phyloP scores from a whole-genome alignment of 1,139 yeast species.

The Candida sp. region DNA sequence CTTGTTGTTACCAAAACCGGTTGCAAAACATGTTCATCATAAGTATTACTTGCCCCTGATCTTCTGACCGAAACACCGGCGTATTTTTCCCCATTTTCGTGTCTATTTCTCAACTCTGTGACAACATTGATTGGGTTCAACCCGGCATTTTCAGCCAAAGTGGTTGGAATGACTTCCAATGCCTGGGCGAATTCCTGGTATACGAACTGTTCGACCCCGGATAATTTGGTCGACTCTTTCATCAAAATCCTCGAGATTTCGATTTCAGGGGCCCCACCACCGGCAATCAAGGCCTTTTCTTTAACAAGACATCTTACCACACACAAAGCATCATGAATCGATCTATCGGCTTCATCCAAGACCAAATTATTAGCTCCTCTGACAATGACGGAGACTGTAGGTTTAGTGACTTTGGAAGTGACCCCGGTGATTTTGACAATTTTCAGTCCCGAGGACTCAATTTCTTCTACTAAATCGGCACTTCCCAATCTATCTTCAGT shows the following conservation, averaged over 20 bases:
- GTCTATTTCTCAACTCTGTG: slow-evolving; percentile 90
- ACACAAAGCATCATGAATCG: slow-evolving; percentile 95
- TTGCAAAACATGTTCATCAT: slow-evolving; percentile 91
- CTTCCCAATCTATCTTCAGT: slow-evolving; percentile 92
- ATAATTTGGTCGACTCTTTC: slow-evolving; percentile 72
- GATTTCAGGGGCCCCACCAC: slow-evolving; percentile 99
- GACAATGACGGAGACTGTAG: slow-evolving; percentile 86
- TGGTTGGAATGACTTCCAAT: slow-evolving; percentile 92
- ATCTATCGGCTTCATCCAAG: slow-evolving; percentile 94
- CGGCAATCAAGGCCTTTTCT: slow-evolving; percentile 92
- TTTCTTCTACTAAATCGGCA: slow-evolving; percentile 92
- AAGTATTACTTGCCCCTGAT: slow-evolving; percentile 89
- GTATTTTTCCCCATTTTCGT: slow-evolving; percentile 84
- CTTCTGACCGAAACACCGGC: slow-evolving; percentile 98
- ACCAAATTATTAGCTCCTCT: slow-evolving; percentile 93
- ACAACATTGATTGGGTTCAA: slow-evolving; percentile 92
- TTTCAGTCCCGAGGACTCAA: slow-evolving; percentile 89
- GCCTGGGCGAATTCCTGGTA: slow-evolving; percentile 97
- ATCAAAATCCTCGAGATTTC: slow-evolving; percentile 82
- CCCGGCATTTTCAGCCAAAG: slow-evolving; percentile 98
- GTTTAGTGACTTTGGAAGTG: slow-evolving; percentile 50
- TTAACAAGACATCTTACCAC: slow-evolving; percentile 94
- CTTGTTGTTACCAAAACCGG: slow-evolving; percentile 94
- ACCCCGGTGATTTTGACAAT: slow-evolving; percentile 91
- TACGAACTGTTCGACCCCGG: slow-evolving; percentile 93